phyloP scores from a whole-genome alignment of 129 eudicot species.

The Cynara cardunculus region DNA sequence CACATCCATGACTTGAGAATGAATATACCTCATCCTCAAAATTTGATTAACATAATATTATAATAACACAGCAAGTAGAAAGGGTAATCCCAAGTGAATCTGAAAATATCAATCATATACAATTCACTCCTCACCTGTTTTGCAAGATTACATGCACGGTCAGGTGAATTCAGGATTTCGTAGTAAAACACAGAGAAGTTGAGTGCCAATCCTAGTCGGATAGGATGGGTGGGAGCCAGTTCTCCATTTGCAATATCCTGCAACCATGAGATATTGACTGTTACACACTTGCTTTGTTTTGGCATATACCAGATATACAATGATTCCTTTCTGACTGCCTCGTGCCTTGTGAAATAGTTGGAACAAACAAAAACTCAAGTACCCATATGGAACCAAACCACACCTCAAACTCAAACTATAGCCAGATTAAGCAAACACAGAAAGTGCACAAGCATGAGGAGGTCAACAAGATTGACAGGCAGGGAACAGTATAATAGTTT shows the following conservation, averaged over 20 bases:
- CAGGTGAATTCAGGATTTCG: conserved; percentile 83
- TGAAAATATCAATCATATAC: not conserved
- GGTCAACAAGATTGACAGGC: not conserved
- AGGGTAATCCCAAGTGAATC: not conserved
- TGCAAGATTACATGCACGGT: conserved; percentile 84
- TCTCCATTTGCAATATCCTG: conserved; percentile 86
- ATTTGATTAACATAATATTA: not conserved
- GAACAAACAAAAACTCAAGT: not conserved
- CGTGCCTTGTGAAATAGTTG: not conserved
- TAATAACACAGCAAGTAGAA: not conserved
- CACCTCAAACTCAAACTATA: not conserved
- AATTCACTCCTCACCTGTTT: conserved; percentile 54
- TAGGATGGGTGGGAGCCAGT: conserved; percentile 80
- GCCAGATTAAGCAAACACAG: not conserved
- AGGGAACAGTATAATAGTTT: not conserved
- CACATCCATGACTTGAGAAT: not conserved
- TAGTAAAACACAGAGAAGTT: conserved; percentile 84
- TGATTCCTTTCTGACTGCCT: not conserved
- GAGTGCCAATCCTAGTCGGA: conserved; percentile 81
- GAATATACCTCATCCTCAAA: not conserved
- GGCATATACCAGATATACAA: not conserved
- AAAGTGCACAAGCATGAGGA: not conserved
- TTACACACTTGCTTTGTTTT: not conserved
- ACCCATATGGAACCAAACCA: not conserved
- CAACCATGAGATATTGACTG: conserved; percentile 16